Evolutionary conservation across 2,329 filamentous ascomycete species (phyloP).

Genomic region (Geosmithia flava): DNA sequence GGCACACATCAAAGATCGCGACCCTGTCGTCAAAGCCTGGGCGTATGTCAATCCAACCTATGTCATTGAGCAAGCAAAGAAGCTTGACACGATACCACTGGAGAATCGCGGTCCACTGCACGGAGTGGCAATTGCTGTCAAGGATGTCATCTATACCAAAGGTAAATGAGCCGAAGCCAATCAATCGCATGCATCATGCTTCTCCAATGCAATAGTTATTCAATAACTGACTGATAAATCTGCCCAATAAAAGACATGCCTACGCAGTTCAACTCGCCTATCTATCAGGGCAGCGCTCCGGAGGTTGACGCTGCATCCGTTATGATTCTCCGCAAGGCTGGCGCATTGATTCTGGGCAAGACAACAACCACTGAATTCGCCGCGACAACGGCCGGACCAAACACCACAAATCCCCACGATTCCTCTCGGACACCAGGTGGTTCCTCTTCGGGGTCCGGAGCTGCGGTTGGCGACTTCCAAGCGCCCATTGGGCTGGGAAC

Average conservation of each 20-base stretch:
- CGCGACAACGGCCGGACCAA: conserved; percentile 31
- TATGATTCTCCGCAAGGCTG: conserved; percentile 33
- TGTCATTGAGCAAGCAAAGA: conserved; percentile 33
- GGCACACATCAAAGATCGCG: conserved; percentile 26
- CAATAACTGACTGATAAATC: background rate
- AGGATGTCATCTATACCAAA: conserved; percentile 47
- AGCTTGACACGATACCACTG: conserved; percentile 33
- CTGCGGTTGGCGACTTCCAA: conserved; percentile 50
- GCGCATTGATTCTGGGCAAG: conserved; percentile 35
- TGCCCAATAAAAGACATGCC: conserved; percentile 39
- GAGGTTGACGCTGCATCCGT: conserved; percentile 37
- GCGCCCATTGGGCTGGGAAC: conserved; percentile 44
- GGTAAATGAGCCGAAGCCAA: conserved; percentile 21
- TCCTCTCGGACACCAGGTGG: conserved; percentile 47
- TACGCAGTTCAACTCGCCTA: conserved; percentile 36
- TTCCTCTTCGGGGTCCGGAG: conserved; percentile 50
- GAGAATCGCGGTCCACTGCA: conserved; percentile 40
- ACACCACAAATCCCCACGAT: conserved; percentile 50
- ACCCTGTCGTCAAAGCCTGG: conserved; percentile 36
- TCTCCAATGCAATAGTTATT: background rate
- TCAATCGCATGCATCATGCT: too few relatives aligned
- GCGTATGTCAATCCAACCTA: conserved; percentile 27
- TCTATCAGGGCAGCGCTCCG: conserved; percentile 29
- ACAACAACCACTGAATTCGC: conserved; percentile 48
- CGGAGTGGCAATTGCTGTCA: conserved; percentile 43